phyloP scores from a whole-genome alignment of 2,329 filamentous ascomycete species.

The Aspergillus sp. region DNA sequence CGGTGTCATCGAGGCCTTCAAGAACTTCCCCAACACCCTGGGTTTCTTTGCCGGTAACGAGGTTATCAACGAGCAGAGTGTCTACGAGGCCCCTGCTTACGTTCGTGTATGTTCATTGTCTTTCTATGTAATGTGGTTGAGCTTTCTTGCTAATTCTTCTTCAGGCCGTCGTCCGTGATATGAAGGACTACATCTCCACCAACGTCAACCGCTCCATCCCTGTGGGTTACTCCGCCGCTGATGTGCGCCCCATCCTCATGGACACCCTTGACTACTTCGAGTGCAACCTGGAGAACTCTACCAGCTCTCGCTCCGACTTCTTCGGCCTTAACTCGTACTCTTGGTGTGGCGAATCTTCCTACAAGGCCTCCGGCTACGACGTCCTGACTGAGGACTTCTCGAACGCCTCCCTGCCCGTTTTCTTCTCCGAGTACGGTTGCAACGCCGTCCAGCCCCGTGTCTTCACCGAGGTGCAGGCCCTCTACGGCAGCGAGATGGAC shows the following conservation, averaged over 20 bases:
- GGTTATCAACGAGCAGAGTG: slow-evolving; percentile 65
- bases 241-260: slow-evolving; percentile 61
- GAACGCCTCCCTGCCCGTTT: slow-evolving; percentile 61
- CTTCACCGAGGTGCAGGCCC: slow-evolving; percentile 62
- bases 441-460: slow-evolving; percentile 59
- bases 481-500: slow-evolving; percentile 64
- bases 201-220: slow-evolving; percentile 61
- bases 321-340: slow-evolving; percentile 69
- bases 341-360: slow-evolving; percentile 65
- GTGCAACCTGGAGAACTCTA: slow-evolving; percentile 53
- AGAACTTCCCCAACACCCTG: slow-evolving; percentile 65
- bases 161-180: slow-evolving; percentile 63
- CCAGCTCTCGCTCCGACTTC: slow-evolving; percentile 61
- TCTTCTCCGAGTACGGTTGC: slow-evolving; percentile 70
- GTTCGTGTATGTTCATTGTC: slow-evolving; percentile 49
- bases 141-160: neutral
- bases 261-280: slow-evolving; percentile 65
- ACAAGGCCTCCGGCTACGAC: slow-evolving; percentile 57
- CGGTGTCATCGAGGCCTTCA: slow-evolving; percentile 66
- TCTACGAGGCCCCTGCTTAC: slow-evolving; percentile 58
- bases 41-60: slow-evolving; percentile 71
- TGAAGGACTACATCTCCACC: slow-evolving; percentile 68
- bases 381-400: slow-evolving; percentile 60
- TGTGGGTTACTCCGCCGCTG: slow-evolving; percentile 69
- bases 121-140: no score